phyloP scores from a whole-genome alignment of 1,139 yeast genomes.

The Trichomonascaceae sp. region DNA sequence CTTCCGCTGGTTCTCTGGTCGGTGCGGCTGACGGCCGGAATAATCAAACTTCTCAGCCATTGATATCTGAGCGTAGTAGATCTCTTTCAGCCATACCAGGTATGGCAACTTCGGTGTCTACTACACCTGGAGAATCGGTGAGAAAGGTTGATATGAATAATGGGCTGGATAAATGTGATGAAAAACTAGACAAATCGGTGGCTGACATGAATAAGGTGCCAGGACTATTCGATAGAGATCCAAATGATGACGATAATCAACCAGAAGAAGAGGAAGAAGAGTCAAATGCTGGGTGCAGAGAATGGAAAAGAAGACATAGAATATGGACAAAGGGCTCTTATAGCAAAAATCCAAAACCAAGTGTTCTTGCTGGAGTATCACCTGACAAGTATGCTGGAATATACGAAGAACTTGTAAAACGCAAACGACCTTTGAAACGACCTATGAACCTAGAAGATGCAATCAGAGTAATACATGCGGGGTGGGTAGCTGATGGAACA shows the following conservation, averaged over 20 bases:
- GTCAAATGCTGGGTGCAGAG: conserved; percentile 26
- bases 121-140: not conserved
- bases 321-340: conserved; percentile 25
- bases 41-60: not conserved
- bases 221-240: not conserved
- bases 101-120: not conserved
- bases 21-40: not conserved
- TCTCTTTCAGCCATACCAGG: not conserved
- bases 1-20: not conserved
- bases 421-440: conserved; percentile 45
- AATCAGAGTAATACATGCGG: conserved; percentile 48
- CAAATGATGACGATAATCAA: conserved; percentile 13
- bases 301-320: conserved; percentile 27
- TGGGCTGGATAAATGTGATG: not conserved
- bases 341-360: conserved; percentile 12
- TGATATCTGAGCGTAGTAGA: not conserved
- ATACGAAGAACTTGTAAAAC: conserved; percentile 46
- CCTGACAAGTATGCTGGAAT: conserved; percentile 34
- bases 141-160: not conserved
- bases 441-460: conserved; percentile 50
- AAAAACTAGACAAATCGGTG: not conserved
- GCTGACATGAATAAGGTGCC: not conserved
- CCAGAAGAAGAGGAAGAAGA: conserved; percentile 25
- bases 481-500: conserved; percentile 48
- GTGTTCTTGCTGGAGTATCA: conserved; percentile 24